These are phyloP conservation scores for Cryphonectria radicalis DNA, from an alignment of 2,329 filamentous ascomycete species.

Conservation along the genomic window DNA sequence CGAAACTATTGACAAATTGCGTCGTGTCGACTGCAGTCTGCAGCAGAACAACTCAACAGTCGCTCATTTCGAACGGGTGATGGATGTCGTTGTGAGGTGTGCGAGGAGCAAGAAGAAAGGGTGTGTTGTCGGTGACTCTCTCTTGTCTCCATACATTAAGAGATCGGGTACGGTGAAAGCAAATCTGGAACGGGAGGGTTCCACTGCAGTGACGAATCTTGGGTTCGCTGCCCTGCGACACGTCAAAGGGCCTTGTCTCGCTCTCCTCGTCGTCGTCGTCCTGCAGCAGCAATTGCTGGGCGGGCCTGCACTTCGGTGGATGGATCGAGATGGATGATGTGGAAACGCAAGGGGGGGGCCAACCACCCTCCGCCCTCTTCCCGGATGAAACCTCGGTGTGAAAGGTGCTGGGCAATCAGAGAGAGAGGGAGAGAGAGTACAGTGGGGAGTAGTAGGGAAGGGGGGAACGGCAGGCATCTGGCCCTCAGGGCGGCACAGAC, in stretches of 20 bases:
- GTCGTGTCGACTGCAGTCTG: background rate
- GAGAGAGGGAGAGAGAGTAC: background rate
- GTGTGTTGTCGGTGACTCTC: background rate
- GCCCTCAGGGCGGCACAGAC: background rate
- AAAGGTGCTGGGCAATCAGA: background rate
- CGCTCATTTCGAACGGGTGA: background rate
- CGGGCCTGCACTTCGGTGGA: background rate
- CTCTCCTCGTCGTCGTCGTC: background rate
- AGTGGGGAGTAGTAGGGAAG: background rate
- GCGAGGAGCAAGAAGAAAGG: too few relatives aligned
- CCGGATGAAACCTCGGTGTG: slow-evolving; percentile 16
- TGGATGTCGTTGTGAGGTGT: background rate
- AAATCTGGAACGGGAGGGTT: slow-evolving; percentile 8
- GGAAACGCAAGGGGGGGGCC: background rate
- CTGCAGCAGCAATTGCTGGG: background rate
- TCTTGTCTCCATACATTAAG: background rate
- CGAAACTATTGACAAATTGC: slow-evolving; percentile 4
- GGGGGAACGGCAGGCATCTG: background rate
- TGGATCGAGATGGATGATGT: slow-evolving; percentile 9
- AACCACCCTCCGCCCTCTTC: background rate
- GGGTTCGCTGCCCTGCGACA: background rate
- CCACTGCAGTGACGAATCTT: slow-evolving; percentile 11
- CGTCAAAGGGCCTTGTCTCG: background rate
- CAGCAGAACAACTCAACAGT: background rate
- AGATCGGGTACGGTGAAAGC: slow-evolving; percentile 6